Evolutionary conservation across 345 rosid species (phyloP).

Genomic region (Abelmoschus esculentus): DNA sequence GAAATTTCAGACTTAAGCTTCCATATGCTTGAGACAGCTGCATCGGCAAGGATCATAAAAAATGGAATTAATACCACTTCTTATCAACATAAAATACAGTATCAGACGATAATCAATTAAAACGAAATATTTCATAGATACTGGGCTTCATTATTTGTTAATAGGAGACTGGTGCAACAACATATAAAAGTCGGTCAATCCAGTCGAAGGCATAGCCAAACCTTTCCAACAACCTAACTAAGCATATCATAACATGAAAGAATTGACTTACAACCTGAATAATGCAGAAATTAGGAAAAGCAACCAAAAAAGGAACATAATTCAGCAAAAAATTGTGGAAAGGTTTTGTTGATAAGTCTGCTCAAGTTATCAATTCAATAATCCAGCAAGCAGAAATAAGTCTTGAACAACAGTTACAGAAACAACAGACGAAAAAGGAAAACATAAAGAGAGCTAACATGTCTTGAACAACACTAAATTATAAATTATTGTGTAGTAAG

Average conservation of each 20-base stretch:
- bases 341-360: not conserved
- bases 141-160: not conserved
- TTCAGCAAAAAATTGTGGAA: not conserved
- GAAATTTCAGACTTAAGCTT: slow-evolving; percentile 46
- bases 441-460: not conserved
- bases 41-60: slow-evolving; percentile 18
- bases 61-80: slow-evolving; percentile 9
- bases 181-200: not conserved
- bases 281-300: not conserved
- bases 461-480: not conserved
- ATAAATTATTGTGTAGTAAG: not conserved
- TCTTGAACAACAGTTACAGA: not conserved
- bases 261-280: not conserved
- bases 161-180: not conserved
- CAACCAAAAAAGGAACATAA: not conserved
- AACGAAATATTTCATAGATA: not conserved
- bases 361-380: not conserved
- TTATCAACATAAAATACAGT: not conserved
- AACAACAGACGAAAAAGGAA: not conserved
- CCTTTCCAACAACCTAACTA: not conserved
- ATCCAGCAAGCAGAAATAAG: not conserved
- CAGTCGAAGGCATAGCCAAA: not conserved
- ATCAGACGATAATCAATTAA: not conserved
- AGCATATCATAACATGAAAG: not conserved
- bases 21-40: slow-evolving; percentile 29